phyloP scores from a whole-genome alignment of 2,329 filamentous ascomycete species.

The Eutypa lata region DNA sequence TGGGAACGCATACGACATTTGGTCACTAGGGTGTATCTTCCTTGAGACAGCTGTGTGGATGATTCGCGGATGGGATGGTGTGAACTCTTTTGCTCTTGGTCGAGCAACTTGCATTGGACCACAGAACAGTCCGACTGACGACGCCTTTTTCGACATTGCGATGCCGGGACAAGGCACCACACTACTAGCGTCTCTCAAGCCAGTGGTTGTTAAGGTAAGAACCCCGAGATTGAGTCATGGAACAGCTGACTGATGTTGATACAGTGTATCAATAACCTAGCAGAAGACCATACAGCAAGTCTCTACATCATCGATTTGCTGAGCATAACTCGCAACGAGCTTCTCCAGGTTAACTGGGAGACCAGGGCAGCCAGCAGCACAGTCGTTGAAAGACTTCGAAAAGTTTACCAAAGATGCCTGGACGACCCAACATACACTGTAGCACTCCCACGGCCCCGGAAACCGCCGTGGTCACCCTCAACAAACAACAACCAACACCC shows the following conservation, averaged over 20 bases:
- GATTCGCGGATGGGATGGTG: constrained; percentile 1
- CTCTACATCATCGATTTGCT: constrained; percentile 3
- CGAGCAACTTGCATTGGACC: background rate
- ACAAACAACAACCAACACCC: constrained; percentile 1
- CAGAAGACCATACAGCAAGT: constrained; percentile 1
- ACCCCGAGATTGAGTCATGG: background rate
- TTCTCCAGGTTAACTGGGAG: constrained; percentile 6
- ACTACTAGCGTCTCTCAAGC: background rate
- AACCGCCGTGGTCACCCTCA: constrained; percentile 5
- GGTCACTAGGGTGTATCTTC: constrained; percentile 9
- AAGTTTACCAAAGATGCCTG: constrained; percentile 5
- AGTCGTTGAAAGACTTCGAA: constrained; percentile 5
- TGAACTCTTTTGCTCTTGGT: constrained; percentile 5
- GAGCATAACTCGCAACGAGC: constrained; percentile 1
- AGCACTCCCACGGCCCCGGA: constrained; percentile 4
- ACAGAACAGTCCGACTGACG: too few relatives aligned
- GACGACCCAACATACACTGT: constrained; percentile 8
- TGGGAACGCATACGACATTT: constrained; percentile 4
- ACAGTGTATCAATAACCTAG: background rate
- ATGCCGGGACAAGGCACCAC: background rate
- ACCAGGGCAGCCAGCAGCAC: constrained; percentile 23
- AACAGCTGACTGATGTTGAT: background rate
- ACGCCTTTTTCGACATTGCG: background rate
- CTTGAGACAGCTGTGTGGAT: constrained; percentile 7
- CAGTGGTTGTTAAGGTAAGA: background rate